Percentiles rank a stretch among this genome's conserved stretches.
These are phyloP conservation scores for Ilyonectria sp. DNA, from an alignment of 2,329 filamentous ascomycete genomes.

Conservation along the genomic window DNA sequence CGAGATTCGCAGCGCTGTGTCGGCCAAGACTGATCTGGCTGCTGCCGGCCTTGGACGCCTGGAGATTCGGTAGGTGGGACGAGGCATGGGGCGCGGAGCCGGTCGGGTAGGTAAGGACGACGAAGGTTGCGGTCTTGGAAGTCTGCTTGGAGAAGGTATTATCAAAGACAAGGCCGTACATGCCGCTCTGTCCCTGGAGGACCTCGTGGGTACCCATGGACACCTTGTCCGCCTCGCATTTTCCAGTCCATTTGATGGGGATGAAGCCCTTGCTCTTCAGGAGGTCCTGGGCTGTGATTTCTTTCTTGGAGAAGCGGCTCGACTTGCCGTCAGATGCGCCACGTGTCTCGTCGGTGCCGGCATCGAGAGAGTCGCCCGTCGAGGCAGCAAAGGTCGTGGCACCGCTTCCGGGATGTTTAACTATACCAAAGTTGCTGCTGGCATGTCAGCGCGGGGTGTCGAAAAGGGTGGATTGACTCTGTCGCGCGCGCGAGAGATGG, in stretches of 20 bases:
- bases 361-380: conserved; percentile 60
- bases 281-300: conserved; percentile 74
- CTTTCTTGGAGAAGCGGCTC: conserved; percentile 68
- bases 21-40: conserved; percentile 70
- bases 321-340: conserved; percentile 61
- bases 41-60: conserved; percentile 54
- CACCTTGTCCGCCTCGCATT: conserved; percentile 96
- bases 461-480: conserved; percentile 1
- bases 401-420: conserved; percentile 91
- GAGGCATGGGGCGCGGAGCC: conserved; percentile 82
- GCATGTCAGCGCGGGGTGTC: conserved; percentile 34
- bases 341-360: conserved; percentile 64
- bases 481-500: conserved; percentile 1
- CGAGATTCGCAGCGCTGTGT: conserved; percentile 61
- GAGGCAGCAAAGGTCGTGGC: conserved; percentile 63
- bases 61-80: conserved; percentile 76
- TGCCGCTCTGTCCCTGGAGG: conserved; percentile 80
- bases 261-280: conserved; percentile 78
- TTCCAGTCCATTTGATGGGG: conserved; percentile 88
- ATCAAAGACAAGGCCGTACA: conserved; percentile 97
- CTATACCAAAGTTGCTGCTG: conserved; percentile 90
- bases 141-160: conserved; percentile 98
- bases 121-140: conserved; percentile 95
- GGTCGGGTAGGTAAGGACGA: conserved; percentile 93
- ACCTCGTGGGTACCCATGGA: conserved; percentile 93